Evolutionary conservation across 2,329 filamentous ascomycete genomes (phyloP).

Genomic region (Monosporascus sp.): DNA sequence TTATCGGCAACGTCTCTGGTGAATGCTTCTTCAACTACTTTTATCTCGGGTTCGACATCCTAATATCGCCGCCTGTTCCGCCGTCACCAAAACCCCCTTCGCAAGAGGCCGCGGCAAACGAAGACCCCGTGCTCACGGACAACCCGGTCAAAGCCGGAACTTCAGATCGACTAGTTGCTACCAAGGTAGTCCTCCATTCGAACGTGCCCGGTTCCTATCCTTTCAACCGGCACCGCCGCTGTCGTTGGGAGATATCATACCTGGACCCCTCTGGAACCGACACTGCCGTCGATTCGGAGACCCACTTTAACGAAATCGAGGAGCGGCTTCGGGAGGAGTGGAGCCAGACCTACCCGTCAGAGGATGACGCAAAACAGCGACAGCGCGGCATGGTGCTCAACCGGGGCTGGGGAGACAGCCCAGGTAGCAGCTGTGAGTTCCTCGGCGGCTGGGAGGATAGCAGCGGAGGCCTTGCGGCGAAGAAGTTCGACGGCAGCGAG

Average conservation of each 20-base stretch:
- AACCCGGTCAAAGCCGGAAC: conserved; percentile 34
- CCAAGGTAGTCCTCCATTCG: conserved; percentile 87
- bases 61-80: conserved; percentile 71
- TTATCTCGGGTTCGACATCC: conserved; percentile 85
- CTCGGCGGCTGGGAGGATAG: conserved; percentile 83
- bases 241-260: conserved; percentile 74
- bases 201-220: conserved; percentile 95
- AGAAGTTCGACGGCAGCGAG: conserved; percentile 47
- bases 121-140: conserved; percentile 20
- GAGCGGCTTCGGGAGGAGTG: conserved; percentile 62
- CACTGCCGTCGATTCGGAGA: conserved; percentile 64
- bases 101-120: conserved; percentile 20
- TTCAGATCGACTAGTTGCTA: conserved; percentile 70
- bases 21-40: conserved; percentile 98
- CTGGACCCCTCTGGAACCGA: conserved; percentile 39
- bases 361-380: conserved; percentile 43
- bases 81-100: conserved; percentile 60
- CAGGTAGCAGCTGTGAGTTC: conserved; percentile 82
- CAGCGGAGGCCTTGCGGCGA: conserved; percentile 40
- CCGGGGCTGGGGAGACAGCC: conserved; percentile 84
- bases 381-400: conserved; percentile 83
- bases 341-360: conserved; percentile 58
- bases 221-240: conserved; percentile 89
- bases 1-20: conserved; percentile 49
- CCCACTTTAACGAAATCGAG: conserved; percentile 69